Percentiles rank a stretch among this genome's conserved stretches.
phyloP scores from a whole-genome alignment of 371 early-diverging fungal genomes.

The Mucor sp. region DNA sequence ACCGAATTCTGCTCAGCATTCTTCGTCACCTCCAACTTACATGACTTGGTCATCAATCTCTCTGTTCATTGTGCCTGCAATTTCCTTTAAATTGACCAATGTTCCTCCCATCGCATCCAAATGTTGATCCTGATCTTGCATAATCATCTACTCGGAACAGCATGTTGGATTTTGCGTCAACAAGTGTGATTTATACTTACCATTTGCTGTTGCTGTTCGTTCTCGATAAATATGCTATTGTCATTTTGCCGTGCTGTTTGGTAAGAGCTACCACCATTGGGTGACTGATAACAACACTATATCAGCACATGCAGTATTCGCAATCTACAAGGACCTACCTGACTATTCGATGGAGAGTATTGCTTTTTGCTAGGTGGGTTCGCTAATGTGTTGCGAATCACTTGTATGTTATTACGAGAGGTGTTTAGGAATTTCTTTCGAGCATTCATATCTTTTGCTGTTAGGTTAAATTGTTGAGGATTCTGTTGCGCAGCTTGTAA shows the following conservation, averaged over 20 bases:
- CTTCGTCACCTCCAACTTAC: constrained; percentile 31
- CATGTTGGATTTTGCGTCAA: not conserved
- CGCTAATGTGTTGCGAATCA: constrained; percentile 45
- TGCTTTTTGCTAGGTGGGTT: constrained; percentile 36
- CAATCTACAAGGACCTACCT: constrained; percentile 3
- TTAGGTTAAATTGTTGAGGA: constrained; percentile 55
- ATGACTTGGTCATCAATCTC: constrained; percentile 64
- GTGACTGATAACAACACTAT: not conserved
- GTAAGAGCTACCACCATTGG: constrained; percentile 12
- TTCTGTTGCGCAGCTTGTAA: constrained; percentile 52
- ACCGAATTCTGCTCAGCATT: not conserved
- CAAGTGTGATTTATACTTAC: constrained; percentile 5
- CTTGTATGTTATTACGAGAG: constrained; percentile 41
- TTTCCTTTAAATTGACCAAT: constrained; percentile 60
- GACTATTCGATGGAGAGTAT: constrained; percentile 5
- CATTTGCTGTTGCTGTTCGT: constrained; percentile 39
- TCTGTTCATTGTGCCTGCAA: constrained; percentile 63
- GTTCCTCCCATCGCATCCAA: constrained; percentile 64
- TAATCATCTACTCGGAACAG: constrained; percentile 36
- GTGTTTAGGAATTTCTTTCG: constrained; percentile 52
- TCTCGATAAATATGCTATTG: constrained; percentile 44
- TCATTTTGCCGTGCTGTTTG: constrained; percentile 30
- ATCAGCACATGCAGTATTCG: not conserved
- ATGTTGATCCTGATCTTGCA: constrained; percentile 67
- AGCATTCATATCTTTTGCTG: constrained; percentile 44